Evolutionary conservation across 208 protist species (phyloP).

Genomic region (Herpetomonas samuelpessoai): DNA sequence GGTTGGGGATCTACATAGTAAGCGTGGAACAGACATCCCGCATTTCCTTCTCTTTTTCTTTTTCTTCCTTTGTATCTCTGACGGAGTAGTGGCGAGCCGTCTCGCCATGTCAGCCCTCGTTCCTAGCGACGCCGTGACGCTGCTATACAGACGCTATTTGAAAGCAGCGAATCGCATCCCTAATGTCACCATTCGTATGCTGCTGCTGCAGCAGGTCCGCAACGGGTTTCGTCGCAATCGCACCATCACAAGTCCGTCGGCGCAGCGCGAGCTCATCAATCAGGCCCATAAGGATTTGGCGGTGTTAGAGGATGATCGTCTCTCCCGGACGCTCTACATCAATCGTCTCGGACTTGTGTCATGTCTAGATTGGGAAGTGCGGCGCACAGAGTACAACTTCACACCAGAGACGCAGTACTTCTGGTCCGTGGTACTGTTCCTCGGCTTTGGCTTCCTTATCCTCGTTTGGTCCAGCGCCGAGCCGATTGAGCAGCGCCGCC

Average conservation of each 20-base stretch:
- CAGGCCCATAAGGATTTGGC: slow-evolving; percentile 83
- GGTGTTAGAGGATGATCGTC: slow-evolving; percentile 80
- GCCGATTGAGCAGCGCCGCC: slow-evolving; percentile 44
- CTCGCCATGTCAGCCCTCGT: slow-evolving; percentile 70
- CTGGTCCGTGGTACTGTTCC: slow-evolving; percentile 32
- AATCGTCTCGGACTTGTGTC: slow-evolving; percentile 87
- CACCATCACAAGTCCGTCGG: slow-evolving; percentile 59
- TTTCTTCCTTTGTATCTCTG: slow-evolving; percentile 10
- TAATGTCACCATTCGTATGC: slow-evolving; percentile 87
- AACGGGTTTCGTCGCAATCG: slow-evolving; percentile 72
- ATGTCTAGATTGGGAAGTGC: slow-evolving; percentile 88
- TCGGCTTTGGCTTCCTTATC: slow-evolving; percentile 38
- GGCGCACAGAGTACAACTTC: slow-evolving; percentile 87
- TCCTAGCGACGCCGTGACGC: slow-evolving; percentile 70
- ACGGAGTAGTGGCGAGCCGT: background rate
- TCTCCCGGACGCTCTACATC: slow-evolving; percentile 86
- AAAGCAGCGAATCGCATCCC: slow-evolving; percentile 81
- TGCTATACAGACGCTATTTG: slow-evolving; percentile 87
- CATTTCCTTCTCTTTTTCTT: background rate
- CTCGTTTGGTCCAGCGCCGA: slow-evolving; percentile 42
- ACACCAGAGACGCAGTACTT: slow-evolving; percentile 57
- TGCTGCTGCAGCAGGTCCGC: slow-evolving; percentile 81
- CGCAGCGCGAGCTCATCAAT: slow-evolving; percentile 80
- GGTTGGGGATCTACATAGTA: background rate
- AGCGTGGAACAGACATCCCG: background rate